Percentiles rank a stretch among this genome's conserved stretches.
These are phyloP conservation scores for Salix suchowensis DNA, from an alignment of 345 rosid genomes.

Conservation along the genomic window DNA sequence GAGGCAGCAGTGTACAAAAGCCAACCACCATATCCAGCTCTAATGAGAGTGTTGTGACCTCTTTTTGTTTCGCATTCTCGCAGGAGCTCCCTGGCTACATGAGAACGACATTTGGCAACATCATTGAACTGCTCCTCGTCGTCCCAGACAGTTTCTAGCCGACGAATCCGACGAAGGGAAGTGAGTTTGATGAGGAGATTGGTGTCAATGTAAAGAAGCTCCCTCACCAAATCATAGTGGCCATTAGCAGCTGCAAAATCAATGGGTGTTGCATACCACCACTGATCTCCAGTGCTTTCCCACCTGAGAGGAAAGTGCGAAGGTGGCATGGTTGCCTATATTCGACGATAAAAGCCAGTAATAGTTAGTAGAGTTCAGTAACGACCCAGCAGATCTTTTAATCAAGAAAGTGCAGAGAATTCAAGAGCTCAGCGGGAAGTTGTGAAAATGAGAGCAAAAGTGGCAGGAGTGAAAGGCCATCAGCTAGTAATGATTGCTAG, in stretches of 20 bases:
- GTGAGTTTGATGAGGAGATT: slow-evolving; percentile 96
- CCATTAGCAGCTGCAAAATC: slow-evolving; percentile 99
- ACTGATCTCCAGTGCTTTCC: slow-evolving; percentile 98
- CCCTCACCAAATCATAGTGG: slow-evolving; percentile 68
- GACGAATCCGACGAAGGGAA: slow-evolving; percentile 91
- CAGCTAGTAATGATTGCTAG: background rate
- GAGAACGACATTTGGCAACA: slow-evolving; percentile 65
- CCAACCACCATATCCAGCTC: slow-evolving; percentile 99
- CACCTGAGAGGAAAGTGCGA: slow-evolving; percentile 85
- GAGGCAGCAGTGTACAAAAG: slow-evolving; percentile 89
- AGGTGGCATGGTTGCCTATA: slow-evolving; percentile 48
- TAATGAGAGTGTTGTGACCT: slow-evolving; percentile 60
- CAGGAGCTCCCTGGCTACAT: slow-evolving; percentile 59
- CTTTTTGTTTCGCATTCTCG: slow-evolving; percentile 48
- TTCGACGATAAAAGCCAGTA: background rate
- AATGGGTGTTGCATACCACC: slow-evolving; percentile 98
- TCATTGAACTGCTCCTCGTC: slow-evolving; percentile 55
- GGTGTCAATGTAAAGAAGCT: slow-evolving; percentile 82
- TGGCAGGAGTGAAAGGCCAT: background rate
- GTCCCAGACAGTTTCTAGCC: slow-evolving; percentile 97
- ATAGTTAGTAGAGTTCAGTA: background rate
- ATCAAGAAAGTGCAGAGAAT: background rate
- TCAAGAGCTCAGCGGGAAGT: slow-evolving; percentile 3
- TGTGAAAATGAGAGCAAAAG: background rate
- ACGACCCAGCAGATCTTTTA: slow-evolving; percentile 9